phyloP scores from a whole-genome alignment of 257 asterid species.

The Sherardia arvensis region DNA sequence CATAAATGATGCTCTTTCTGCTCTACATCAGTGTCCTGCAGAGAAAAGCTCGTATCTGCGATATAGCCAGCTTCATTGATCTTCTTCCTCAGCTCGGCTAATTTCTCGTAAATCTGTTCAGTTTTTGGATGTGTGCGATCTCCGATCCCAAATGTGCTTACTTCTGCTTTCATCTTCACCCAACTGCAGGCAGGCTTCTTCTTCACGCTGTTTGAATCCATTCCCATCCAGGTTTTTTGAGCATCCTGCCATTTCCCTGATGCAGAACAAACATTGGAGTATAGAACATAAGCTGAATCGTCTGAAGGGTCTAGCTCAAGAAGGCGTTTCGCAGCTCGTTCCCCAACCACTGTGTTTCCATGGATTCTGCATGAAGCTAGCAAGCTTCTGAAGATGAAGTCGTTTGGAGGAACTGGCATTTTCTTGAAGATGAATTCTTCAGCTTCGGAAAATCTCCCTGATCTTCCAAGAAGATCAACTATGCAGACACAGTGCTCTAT shows the following conservation, averaged over 20 bases:
- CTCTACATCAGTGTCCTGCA: conserved; percentile 86
- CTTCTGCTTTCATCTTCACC: conserved; percentile 52
- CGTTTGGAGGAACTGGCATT: conserved; percentile 72
- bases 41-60: conserved; percentile 58
- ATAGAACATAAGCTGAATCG: conserved; percentile 78
- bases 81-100: conserved; percentile 44
- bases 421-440: conserved; percentile 52
- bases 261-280: conserved; percentile 71
- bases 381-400: conserved; percentile 71
- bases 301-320: conserved; percentile 60
- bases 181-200: conserved; percentile 76
- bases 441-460: conserved; percentile 67
- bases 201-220: conserved; percentile 49
- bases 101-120: conserved; percentile 31
- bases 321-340: conserved; percentile 49
- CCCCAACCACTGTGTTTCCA: conserved; percentile 52
- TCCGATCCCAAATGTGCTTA: conserved; percentile 55
- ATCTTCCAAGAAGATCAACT: conserved; percentile 79
- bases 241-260: conserved; percentile 68
- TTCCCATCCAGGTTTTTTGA: conserved; percentile 45
- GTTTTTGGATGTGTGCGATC: conserved; percentile 46
- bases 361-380: conserved; percentile 63
- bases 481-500: conserved; percentile 81
- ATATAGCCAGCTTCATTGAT: conserved; percentile 63
- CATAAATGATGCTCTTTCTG: conserved; percentile 72